Conservation (phyloP, 2,329 filamentous ascomycete genomes). For the Blumeriella jaapii region DNA sequence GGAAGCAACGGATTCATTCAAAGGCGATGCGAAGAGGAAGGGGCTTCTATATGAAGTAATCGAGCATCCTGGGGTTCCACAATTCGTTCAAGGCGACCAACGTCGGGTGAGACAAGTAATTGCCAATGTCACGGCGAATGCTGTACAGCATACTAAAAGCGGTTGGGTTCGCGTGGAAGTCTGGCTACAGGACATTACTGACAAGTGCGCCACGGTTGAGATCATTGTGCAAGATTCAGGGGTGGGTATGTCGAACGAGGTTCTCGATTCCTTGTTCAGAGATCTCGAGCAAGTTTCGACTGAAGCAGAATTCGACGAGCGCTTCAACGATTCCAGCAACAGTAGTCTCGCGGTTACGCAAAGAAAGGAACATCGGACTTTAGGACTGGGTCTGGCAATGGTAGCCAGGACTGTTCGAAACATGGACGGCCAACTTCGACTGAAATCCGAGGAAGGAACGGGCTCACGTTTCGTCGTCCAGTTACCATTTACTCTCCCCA, state of each 20-base stretch:
- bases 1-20: constrained; percentile 69
- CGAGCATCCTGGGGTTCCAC: constrained; percentile 57
- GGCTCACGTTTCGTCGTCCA: constrained; percentile 76
- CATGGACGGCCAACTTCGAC: constrained; percentile 76
- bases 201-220: constrained; percentile 54
- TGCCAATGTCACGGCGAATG: constrained; percentile 74
- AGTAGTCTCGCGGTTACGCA: neutral
- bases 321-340: constrained; percentile 4
- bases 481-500: constrained; percentile 55
- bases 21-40: constrained; percentile 64
- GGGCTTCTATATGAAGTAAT: constrained; percentile 57
- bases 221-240: constrained; percentile 69
- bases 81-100: constrained; percentile 65
- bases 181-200: constrained; percentile 44
- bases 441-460: constrained; percentile 74
- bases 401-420: constrained; percentile 81
- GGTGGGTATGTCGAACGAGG: constrained; percentile 52
- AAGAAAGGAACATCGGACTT: constrained; percentile 36
- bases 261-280: constrained; percentile 44
- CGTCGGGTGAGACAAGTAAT: constrained; percentile 72
- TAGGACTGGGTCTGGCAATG: constrained; percentile 77
- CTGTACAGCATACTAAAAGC: constrained; percentile 61
- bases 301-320: constrained; percentile 28
- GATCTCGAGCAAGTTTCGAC: constrained; percentile 47
- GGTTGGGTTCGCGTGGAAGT: constrained; percentile 63